Base-by-base conservation (phyloP, 1,139 yeast species). In the Suhomyces kunorum region DNA sequence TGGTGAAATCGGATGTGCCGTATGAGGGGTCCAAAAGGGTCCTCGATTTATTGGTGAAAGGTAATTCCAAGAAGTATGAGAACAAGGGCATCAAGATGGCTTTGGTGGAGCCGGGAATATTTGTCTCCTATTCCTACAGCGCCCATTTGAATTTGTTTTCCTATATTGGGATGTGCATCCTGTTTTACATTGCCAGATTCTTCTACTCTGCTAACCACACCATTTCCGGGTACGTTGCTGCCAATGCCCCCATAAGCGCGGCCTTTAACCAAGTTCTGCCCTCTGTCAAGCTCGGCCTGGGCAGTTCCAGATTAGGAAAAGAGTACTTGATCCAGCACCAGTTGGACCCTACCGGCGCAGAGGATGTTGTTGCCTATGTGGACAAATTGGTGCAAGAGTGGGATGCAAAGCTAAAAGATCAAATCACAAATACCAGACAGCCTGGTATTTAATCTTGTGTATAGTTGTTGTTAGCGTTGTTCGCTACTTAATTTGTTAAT, bases 11-110 rank as follows among this genome's bases (percentile, higher is more conserved):
- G 15, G 73, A 74, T 30, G 78, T 76, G 40, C 80, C 96, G 7
- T 94, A 92, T 57, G 98, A 90, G 60, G 96, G 96, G 5, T 88
- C 98, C 1, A 94, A 94, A 59, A 71, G 96, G 54, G 69, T 86
- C 47, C 82, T 92, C 28, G 98, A 94, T 59, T 72, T 90, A 44
- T 63, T 89, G 37, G 98, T 92, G 61, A 61, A 76, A 35, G 90
- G 87, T 5, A 78, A 88, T 1, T 84, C 77, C 57, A 59, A 76
- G 44, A 53, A 65, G 15, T 63, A 87, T 52, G 55, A 61, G 28
- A 52, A 64, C 22, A 52, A 73, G 11, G 83, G 81, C 1, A 78
- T 92, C 36, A 68, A 68, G 32, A 90, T 86, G 55, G 87, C 85
- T 63, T 68, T 92, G 32, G 81, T 87, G 7, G 97, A 92, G 48